These are phyloP conservation scores for Neurospora tetrasperma DNA, from an alignment of 495 filamentous ascomycete species.

Conservation along the genomic window DNA sequence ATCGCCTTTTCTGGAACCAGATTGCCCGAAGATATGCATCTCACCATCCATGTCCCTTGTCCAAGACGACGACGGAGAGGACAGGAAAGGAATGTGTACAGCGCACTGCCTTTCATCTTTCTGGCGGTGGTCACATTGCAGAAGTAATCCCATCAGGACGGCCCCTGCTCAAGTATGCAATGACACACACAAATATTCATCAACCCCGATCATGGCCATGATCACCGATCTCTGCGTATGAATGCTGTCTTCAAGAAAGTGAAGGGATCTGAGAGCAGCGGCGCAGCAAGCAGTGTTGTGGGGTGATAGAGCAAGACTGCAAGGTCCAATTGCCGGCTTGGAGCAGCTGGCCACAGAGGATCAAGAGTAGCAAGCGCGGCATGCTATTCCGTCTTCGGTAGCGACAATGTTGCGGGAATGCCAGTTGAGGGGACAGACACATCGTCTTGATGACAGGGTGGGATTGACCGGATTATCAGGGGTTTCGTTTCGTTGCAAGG, in stretches of 20 bases:
- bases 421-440: background rate
- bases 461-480: background rate
- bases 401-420: background rate
- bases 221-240: background rate
- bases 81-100: background rate
- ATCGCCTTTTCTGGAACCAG: background rate
- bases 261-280: background rate
- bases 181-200: background rate
- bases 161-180: background rate
- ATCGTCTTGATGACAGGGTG: background rate
- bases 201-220: background rate
- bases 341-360: background rate
- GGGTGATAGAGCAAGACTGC: background rate
- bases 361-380: background rate
- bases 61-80: background rate
- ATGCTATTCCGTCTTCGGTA: background rate
- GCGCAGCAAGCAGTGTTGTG: background rate
- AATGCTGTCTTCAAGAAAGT: background rate
- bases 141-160: background rate
- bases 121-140: background rate
- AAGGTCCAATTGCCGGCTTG: background rate
- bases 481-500: background rate
- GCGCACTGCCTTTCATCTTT: background rate
- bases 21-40: background rate
- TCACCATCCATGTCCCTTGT: background rate